Base-by-base conservation (phyloP, 129 eudicot genomes). In the Daucus carota region DNA sequence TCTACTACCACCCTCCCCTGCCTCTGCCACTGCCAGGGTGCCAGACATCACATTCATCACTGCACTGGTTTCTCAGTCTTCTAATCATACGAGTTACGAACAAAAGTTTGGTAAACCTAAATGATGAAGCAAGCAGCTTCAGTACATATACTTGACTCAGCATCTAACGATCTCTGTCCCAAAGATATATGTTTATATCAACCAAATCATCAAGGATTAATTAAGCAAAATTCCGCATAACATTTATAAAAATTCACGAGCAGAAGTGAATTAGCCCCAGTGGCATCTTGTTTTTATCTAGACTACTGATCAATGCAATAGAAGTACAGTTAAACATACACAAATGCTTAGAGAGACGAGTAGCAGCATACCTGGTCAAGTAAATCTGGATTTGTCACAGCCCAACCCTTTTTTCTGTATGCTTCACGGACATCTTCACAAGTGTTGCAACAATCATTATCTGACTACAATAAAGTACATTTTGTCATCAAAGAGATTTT, bases 351-450 rank as follows among this genome's bases (percentile, higher is more conserved):
- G 70, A 72, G 40, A 50, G 26, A 52, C 12, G 28, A 47, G 62
- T 63, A 47, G 69, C 28, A 73, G 15, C 59, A 40, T 16, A 92
- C 97, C 97, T 92, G 97, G 72, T 92, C 97, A 71, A 92, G 78
- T 62, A 73, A 43, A 78, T 92, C 97, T 70, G 97, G 96, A 79
- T 92, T 85, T 65, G 96, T 79, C 67, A 92, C 13, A 38, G 90
- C 92, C 97, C 97, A 92, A 54, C 96, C 97, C 74, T 92, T 92
- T 81, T 86, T 92, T 69, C 90, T 75, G 80, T 92, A 92, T 50
- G 97, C 97, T 88, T 92, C 97, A 38, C 93, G 96, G 69, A 92
- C 97, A 68, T 92, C 97, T 82, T 92, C 97, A 83, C 97, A 92
- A 38, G 79, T 42, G 86, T 92, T 92, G 77, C 97, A 92, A 76